Evolutionary conservation across 345 rosid genomes (phyloP).

Genomic region (Moringa oleifera): DNA sequence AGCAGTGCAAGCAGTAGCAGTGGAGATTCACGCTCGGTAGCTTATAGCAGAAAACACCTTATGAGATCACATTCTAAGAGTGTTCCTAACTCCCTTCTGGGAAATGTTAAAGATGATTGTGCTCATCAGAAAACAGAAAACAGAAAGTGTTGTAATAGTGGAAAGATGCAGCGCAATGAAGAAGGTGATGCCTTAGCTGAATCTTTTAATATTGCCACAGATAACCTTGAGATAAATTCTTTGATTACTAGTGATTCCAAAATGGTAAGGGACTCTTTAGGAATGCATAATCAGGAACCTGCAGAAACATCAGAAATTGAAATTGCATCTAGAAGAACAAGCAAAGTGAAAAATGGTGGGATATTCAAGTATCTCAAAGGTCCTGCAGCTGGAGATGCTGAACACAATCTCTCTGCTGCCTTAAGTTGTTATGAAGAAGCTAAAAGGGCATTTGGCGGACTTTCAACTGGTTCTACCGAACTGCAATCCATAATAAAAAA

Average conservation of each 20-base stretch:
- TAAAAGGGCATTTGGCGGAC: slow-evolving; percentile 57
- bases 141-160: slow-evolving; percentile 12
- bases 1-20: slow-evolving; percentile 86
- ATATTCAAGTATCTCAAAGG: slow-evolving; percentile 66
- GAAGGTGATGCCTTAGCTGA: slow-evolving; percentile 20
- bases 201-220: slow-evolving; percentile 7
- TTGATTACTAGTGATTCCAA: slow-evolving; percentile 14
- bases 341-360: slow-evolving; percentile 54
- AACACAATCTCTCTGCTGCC: slow-evolving; percentile 57
- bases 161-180: slow-evolving; percentile 10
- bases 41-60: slow-evolving; percentile 54
- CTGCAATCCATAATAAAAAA: slow-evolving; percentile 56
- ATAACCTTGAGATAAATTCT: slow-evolving; percentile 16
- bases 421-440: slow-evolving; percentile 74
- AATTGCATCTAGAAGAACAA: slow-evolving; percentile 23
- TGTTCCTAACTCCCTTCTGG: slow-evolving; percentile 19
- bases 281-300: slow-evolving; percentile 18
- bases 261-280: slow-evolving; percentile 5
- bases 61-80: slow-evolving; percentile 43
- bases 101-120: slow-evolving; percentile 29
- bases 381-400: slow-evolving; percentile 47
- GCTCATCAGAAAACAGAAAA: slow-evolving; percentile 24
- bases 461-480: slow-evolving; percentile 45
- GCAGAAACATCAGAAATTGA: slow-evolving; percentile 20
- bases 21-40: slow-evolving; percentile 29